Conservation (phyloP, 495 filamentous ascomycete species). For the Hypoxylon trugodes region DNA sequence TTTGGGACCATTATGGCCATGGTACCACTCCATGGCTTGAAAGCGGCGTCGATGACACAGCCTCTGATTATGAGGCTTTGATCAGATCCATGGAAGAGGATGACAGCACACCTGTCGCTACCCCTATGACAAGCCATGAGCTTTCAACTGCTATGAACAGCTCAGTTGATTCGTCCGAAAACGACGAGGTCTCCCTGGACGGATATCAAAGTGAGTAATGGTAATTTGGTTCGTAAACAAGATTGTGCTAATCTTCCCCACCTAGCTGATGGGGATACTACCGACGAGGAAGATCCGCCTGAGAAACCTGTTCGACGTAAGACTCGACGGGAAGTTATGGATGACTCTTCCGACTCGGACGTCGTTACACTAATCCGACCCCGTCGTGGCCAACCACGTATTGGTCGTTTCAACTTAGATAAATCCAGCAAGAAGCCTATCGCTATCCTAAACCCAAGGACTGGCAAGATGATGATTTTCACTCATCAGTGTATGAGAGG, state of each 20-base stretch:
- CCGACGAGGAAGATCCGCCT: constrained; percentile 77
- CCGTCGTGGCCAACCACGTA: constrained; percentile 54
- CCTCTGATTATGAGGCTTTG: constrained; percentile 47
- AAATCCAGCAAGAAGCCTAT: constrained; percentile 71
- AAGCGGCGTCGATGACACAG: constrained; percentile 17
- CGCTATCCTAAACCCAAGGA: constrained; percentile 72
- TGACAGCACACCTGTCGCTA: constrained; percentile 47
- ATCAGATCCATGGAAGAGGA: constrained; percentile 38
- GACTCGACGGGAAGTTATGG: constrained; percentile 49
- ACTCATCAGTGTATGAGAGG: constrained; percentile 48
- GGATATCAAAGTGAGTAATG: constrained; percentile 79
- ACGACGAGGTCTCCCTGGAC: constrained; percentile 63
- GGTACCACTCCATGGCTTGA: constrained; percentile 20
- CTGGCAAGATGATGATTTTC: constrained; percentile 76
- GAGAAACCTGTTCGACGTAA: constrained; percentile 65
- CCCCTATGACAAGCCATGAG: constrained; percentile 59
- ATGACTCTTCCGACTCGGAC: constrained; percentile 56
- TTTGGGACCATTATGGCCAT: constrained; percentile 54
- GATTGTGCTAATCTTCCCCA: constrained; percentile 60
- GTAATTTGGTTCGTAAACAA: constrained; percentile 16
- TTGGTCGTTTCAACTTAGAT: constrained; percentile 64
- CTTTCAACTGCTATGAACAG: constrained; percentile 51
- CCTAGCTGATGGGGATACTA: constrained; percentile 84
- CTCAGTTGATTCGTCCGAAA: constrained; percentile 61
- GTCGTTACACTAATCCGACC: constrained; percentile 49